Conservation (phyloP, 345 rosid species). For the Moricandia moricandioides region DNA sequence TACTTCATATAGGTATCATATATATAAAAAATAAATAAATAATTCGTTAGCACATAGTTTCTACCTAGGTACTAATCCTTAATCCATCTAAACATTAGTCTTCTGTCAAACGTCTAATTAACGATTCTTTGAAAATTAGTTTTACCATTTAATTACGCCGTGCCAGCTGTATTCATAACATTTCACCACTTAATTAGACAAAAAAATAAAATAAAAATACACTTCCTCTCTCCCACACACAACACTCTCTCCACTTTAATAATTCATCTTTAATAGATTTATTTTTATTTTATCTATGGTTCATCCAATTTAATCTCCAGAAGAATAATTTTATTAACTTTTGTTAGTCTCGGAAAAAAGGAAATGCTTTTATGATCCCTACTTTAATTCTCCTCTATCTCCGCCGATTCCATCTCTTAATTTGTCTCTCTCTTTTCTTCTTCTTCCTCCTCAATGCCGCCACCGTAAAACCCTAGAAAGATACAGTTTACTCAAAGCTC, state of each 20-base stretch:
- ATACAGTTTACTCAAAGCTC: not conserved
- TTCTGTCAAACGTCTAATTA: too few relatives aligned
- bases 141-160: constrained; percentile 4
- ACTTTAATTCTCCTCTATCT: constrained; percentile 26
- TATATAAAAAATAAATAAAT: too few relatives aligned
- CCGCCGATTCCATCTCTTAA: constrained; percentile 34
- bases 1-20: too few relatives aligned
- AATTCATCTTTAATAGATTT: not conserved
- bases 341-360: not conserved
- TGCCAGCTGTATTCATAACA: constrained; percentile 17
- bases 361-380: constrained; percentile 24
- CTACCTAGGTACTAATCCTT: too few relatives aligned
- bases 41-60: too few relatives aligned
- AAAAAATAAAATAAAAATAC: not conserved
- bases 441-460: constrained; percentile 35
- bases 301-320: constrained; percentile 8
- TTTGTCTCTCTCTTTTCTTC: constrained; percentile 4
- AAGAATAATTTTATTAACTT: constrained; percentile 7
- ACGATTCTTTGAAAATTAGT: too few relatives aligned
- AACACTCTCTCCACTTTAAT: constrained; percentile 10
- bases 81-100: too few relatives aligned
- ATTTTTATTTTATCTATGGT: not conserved
- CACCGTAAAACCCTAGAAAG: constrained; percentile 34
- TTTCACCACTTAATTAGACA: not conserved
- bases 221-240: not conserved